Evolutionary conservation across 371 early-diverging fungal species (phyloP).

Genomic region (Blakeslea trispora): DNA sequence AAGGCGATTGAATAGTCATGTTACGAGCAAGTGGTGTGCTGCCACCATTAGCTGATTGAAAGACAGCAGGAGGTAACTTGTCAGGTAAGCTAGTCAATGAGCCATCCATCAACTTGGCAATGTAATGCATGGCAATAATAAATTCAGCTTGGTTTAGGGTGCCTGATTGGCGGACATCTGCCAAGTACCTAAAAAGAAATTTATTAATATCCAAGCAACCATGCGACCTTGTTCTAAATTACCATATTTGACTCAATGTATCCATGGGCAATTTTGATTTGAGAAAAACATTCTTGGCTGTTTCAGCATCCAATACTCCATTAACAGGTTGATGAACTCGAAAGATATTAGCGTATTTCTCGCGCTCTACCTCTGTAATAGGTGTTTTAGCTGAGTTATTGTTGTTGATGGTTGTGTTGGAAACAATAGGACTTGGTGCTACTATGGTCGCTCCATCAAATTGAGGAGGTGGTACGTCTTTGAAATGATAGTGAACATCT

Average conservation of each 20-base stretch:
- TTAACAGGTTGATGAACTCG: conserved; percentile 43
- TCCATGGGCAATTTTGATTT: conserved; percentile 49
- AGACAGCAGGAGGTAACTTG: conserved; percentile 61
- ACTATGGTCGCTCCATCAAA: conserved; percentile 51
- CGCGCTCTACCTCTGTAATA: conserved; percentile 40
- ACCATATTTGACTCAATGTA: conserved; percentile 50
- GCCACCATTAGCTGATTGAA: conserved; percentile 51
- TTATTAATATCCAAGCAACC: conserved; percentile 1
- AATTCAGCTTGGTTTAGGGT: conserved; percentile 72
- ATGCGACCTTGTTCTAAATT: conserved; percentile 14
- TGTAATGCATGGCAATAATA: conserved; percentile 82
- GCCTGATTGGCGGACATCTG: conserved; percentile 73
- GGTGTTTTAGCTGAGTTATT: conserved; percentile 1
- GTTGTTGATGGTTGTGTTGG: conserved; percentile 10
- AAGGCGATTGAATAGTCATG: conserved; percentile 11
- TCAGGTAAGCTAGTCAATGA: conserved; percentile 59
- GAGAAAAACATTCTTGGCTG: conserved; percentile 44
- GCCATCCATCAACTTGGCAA: conserved; percentile 75
- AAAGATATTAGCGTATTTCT: conserved; percentile 48
- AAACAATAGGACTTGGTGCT: conserved; percentile 24
- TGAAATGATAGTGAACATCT: background rate
- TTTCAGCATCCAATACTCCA: conserved; percentile 39
- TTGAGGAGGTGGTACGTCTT: conserved; percentile 56
- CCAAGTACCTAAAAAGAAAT: conserved; percentile 53
- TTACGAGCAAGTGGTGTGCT: conserved; percentile 17